Conservation (phyloP, 2,329 filamentous ascomycete genomes). For the Stagonosporopsis vannaccii region DNA sequence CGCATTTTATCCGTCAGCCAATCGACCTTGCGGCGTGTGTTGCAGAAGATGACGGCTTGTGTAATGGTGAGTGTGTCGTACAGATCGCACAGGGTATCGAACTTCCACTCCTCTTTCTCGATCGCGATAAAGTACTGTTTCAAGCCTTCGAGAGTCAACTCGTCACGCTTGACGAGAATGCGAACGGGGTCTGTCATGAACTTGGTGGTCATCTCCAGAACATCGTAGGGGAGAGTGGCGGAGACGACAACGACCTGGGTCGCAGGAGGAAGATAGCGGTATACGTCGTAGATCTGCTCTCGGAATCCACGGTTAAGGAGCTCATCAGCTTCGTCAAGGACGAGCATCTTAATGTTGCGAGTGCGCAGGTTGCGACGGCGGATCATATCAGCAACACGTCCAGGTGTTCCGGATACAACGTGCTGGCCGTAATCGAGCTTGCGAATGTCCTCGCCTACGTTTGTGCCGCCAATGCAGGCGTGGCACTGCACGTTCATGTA, state of each 20-base stretch:
- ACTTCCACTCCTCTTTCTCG: slow-evolving; percentile 99
- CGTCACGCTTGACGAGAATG: slow-evolving; percentile 97
- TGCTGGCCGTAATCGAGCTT: slow-evolving; percentile 98
- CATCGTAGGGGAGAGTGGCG: slow-evolving; percentile 95
- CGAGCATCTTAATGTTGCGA: slow-evolving; percentile 79
- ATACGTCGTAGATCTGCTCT: slow-evolving; percentile 99
- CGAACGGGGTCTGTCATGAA: slow-evolving; percentile 99
- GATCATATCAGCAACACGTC: slow-evolving; percentile 89
- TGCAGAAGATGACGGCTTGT: slow-evolving; percentile 99
- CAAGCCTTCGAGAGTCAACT: slow-evolving; percentile 93
- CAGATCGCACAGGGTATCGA: slow-evolving; percentile 96
- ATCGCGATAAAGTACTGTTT: slow-evolving; percentile 99
- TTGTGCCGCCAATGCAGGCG: slow-evolving; percentile 97
- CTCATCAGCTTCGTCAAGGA: slow-evolving; percentile 79
- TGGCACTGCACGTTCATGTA: slow-evolving; percentile 99
- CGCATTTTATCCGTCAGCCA: slow-evolving; percentile 99
- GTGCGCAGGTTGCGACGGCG: slow-evolving; percentile 75
- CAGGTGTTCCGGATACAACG: slow-evolving; percentile 96
- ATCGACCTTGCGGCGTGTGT: slow-evolving; percentile 97
- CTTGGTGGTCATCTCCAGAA: slow-evolving; percentile 98
- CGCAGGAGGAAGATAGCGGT: slow-evolving; percentile 92
- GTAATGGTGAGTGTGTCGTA: slow-evolving; percentile 99
- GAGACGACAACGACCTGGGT: slow-evolving; percentile 99
- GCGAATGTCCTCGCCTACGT: slow-evolving; percentile 96
- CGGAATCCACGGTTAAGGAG: slow-evolving; percentile 92